Conservation (phyloP, 2,329 filamentous ascomycete genomes). For the Penicillium sumatraense region DNA sequence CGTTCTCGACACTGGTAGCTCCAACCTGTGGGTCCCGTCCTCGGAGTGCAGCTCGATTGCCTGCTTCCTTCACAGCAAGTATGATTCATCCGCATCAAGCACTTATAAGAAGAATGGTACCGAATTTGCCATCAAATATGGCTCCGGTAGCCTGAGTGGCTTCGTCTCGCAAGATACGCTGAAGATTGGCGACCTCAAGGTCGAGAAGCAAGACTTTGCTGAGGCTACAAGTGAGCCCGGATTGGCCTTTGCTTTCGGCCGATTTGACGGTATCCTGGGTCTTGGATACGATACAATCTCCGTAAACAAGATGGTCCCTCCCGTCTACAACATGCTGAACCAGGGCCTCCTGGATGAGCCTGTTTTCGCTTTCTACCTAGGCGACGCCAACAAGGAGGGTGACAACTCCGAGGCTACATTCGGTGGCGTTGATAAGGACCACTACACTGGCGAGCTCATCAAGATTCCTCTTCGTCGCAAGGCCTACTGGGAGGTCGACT, state of each 20-base stretch:
- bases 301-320: slow-evolving; percentile 93
- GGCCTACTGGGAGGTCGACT: slow-evolving; percentile 99
- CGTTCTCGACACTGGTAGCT: slow-evolving; percentile 96
- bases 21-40: slow-evolving; percentile 98
- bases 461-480: slow-evolving; percentile 96
- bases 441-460: slow-evolving; percentile 83
- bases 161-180: slow-evolving; percentile 90
- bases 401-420: slow-evolving; percentile 86
- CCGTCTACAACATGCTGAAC: slow-evolving; percentile 94
- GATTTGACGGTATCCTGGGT: slow-evolving; percentile 95
- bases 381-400: slow-evolving; percentile 70
- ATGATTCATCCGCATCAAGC: slow-evolving; percentile 86
- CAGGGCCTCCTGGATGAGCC: slow-evolving; percentile 88
- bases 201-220: slow-evolving; percentile 92
- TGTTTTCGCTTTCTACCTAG: slow-evolving; percentile 96
- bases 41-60: slow-evolving; percentile 90
- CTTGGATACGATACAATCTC: slow-evolving; percentile 94
- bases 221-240: slow-evolving; percentile 96
- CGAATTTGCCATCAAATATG: slow-evolving; percentile 90
- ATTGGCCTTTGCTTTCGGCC: slow-evolving; percentile 94
- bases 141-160: slow-evolving; percentile 89
- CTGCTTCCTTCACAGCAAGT: slow-evolving; percentile 96
- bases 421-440: slow-evolving; percentile 81
- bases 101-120: slow-evolving; percentile 94
- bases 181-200: slow-evolving; percentile 82